phyloP scores from a whole-genome alignment of 208 protist genomes.

The Leishmania gerbilli region DNA sequence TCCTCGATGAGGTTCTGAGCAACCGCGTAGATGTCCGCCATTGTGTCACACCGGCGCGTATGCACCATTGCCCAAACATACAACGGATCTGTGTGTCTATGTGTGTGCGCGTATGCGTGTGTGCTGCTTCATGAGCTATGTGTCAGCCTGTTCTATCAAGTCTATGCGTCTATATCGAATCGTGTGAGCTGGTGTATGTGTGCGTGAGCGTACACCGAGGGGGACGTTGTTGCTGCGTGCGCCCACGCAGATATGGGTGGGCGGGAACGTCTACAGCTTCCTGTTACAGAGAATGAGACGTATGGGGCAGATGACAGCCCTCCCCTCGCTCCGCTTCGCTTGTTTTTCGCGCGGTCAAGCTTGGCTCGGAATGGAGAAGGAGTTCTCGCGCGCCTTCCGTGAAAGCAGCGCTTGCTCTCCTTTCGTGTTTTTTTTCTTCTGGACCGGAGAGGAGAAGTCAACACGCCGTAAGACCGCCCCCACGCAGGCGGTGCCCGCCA shows the following conservation, averaged over 20 bases:
- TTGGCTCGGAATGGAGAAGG: not conserved
- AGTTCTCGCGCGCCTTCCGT: not conserved
- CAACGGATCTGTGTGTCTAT: not conserved
- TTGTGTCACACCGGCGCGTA: not conserved
- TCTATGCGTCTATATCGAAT: not conserved
- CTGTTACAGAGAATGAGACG: not conserved
- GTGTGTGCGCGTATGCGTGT: not conserved
- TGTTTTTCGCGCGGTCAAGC: not conserved
- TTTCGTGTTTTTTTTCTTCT: not conserved
- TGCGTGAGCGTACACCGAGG: not conserved
- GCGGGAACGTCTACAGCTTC: not conserved
- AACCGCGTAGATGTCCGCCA: constrained; percentile 12
- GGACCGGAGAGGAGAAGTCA: not conserved
- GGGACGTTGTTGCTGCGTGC: not conserved
- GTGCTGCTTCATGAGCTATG: not conserved
- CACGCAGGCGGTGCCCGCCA: not conserved
- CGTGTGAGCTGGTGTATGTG: not conserved
- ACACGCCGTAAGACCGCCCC: not conserved
- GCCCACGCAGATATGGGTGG: not conserved
- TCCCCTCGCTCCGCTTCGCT: not conserved
- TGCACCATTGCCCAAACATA: no score
- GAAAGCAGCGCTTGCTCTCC: no score
- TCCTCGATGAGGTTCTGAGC: constrained; percentile 8
- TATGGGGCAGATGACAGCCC: not conserved
- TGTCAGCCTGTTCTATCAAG: not conserved